Base-by-base conservation (phyloP, 192 early-diverging fungal species). In the Ambispora gerdemannii region DNA sequence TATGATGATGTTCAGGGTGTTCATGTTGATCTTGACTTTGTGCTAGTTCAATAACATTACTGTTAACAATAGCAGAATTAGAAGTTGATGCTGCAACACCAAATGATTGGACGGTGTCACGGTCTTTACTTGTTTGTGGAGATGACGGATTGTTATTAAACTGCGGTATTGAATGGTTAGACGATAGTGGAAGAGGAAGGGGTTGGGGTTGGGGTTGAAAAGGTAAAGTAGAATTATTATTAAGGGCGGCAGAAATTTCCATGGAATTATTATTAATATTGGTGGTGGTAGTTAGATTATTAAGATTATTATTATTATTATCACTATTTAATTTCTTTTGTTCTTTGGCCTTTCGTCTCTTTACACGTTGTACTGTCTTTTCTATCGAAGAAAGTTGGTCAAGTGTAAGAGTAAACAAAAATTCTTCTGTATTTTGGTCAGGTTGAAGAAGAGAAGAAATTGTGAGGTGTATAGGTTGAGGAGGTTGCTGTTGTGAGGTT, bases 361-460 rank as follows among this genome's bases (percentile, higher is more conserved):
- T 70, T 24, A 56, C 67, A 38, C 52, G 30, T 47, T 70, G 51
- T 27, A 70, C 53, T 10, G 67, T 70, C 20, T 38, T 70, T 53
- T 70, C 67, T 17, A 70, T 35, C n/a, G 25, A 43, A 10, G 34
- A 22, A 25, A 70, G n/a, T 31, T 70, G 67, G 2, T 70, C 67
- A 28, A 70, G 17, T 30, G 52, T 35, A 24, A 70, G 38, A 0
- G 67, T 50, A 35, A 33, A 15, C 4, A 70, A 43, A 58, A 70
- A 22, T 24, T 70, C 67, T 43, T 70, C 67, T 19, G 67, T 70
- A 2, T 50, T 22, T 35, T 22, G 34, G 35, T 56, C 55, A 35
- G 67, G 55, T 1, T n/a, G 10, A 51, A 70, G 31, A 24, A 70
- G 67, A 58, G 51, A 20, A 10, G 67, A 53, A 32, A 70, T 31